phyloP scores from a whole-genome alignment of 1,284 basidiomycete genomes.

The Marasmius tenuissimus region DNA sequence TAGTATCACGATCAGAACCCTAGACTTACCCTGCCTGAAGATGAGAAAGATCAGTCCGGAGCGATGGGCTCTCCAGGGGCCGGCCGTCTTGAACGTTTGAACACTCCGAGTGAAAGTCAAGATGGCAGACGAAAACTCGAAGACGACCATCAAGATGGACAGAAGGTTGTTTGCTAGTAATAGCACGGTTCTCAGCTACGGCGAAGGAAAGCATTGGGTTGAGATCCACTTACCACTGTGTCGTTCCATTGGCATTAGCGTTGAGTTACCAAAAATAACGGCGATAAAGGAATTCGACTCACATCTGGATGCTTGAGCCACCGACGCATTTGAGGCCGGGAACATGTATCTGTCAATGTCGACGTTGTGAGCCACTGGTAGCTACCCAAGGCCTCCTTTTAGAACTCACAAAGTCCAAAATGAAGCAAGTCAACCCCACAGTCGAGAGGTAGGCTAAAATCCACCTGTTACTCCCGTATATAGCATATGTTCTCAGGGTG shows the following conservation, averaged over 20 bases:
- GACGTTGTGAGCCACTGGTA: too few species aligned
- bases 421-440: conserved; percentile 11
- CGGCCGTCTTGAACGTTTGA: conserved; percentile 8
- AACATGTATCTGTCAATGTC: not conserved
- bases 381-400: too few species aligned
- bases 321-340: not conserved
- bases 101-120: conserved; percentile 11
- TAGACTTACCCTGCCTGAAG: conserved; percentile 14
- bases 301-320: not conserved
- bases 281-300: not conserved
- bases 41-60: conserved; percentile 10
- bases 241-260: not conserved
- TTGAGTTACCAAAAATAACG: not conserved
- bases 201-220: not conserved
- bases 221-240: not conserved
- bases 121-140: conserved; percentile 12
- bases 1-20: not conserved
- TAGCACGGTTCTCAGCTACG: not conserved
- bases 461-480: conserved; percentile 8
- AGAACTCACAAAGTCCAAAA: conserved; percentile 12
- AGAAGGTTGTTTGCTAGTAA: conserved; percentile 5
- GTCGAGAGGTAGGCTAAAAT: conserved; percentile 9
- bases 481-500: conserved; percentile 12
- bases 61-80: conserved; percentile 5
- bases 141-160: conserved; percentile 14